Base-by-base conservation (phyloP, 169 alveolate species). In the Cryptosporidium parvum region DNA sequence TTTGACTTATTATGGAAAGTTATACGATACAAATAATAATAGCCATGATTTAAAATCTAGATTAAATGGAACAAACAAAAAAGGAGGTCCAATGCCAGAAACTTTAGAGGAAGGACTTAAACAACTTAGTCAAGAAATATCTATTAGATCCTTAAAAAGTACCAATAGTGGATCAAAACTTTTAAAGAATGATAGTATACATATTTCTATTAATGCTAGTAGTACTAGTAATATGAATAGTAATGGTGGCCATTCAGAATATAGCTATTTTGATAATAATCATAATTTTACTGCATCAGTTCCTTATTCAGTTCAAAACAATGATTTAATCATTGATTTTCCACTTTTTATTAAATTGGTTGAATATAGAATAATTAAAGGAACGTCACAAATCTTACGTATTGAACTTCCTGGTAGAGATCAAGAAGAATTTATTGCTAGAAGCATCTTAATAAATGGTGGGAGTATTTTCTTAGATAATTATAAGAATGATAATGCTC, bases 101-200 rank as follows among this genome's bases (percentile, higher is more conserved):
- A 62, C 89, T n/a, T 56, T 80, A 29, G 68, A 31, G 33, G 89
- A 80, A 62, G 89, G 89, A 26, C 31, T 80, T n/a, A 51, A 45
- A 48, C 80, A 80, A 45, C 62, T 80, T 29, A 45, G 58, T 26
- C 35, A n/a, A 10, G 75, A 62, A n/a, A 62, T 80, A 12, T 62
- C 89, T 12, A 62, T 44, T 42, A 80, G 89, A 29, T 62, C 86
- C 1, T 37, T 73, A 16, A 73, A 42, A 5, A 59, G 68, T n/a
- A 65, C 35, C 10, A 70, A 51, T 70, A 58, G 14, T 10, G 85
- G 48, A 44, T 70, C 58, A 5, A 70, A 26, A 14, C 29, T 45
- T 37, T 44, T 70, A 51, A 45, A 29, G 67, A 56, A 26, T 6
- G 67, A 56, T 56, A 21, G 67, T 56, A 3, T 56, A 10, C 67